phyloP scores from a whole-genome alignment of 2,329 filamentous ascomycete genomes.

The Celoporthe dispersa region DNA sequence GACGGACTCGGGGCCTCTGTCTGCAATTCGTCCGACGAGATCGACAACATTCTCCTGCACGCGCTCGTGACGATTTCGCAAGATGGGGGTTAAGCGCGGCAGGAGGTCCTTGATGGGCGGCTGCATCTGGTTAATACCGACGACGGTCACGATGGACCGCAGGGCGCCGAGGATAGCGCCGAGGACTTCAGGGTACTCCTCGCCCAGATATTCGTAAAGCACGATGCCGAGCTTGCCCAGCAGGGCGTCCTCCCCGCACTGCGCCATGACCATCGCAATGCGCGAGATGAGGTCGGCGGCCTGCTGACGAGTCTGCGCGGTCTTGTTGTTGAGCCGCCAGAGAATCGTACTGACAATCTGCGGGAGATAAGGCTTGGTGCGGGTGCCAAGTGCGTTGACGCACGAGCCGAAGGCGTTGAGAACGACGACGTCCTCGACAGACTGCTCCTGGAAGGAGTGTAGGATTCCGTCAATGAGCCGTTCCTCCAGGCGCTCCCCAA shows the following conservation, averaged over 20 bases:
- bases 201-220: slow-evolving; percentile 96
- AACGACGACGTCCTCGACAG: slow-evolving; percentile 92
- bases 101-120: slow-evolving; percentile 96
- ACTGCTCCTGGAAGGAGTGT: slow-evolving; percentile 97
- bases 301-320: slow-evolving; percentile 93
- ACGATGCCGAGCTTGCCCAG: slow-evolving; percentile 96
- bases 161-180: slow-evolving; percentile 95
- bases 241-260: slow-evolving; percentile 93
- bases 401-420: slow-evolving; percentile 98
- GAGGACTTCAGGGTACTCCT: slow-evolving; percentile 97
- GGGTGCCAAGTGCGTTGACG: slow-evolving; percentile 89
- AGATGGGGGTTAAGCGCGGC: slow-evolving; percentile 93
- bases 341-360: slow-evolving; percentile 97
- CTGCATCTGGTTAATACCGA: slow-evolving; percentile 98
- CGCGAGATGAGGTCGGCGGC: slow-evolving; percentile 95
- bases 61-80: slow-evolving; percentile 98
- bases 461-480: slow-evolving; percentile 93
- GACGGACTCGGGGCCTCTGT: slow-evolving; percentile 93
- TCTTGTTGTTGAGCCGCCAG: slow-evolving; percentile 97
- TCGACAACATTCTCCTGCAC: slow-evolving; percentile 99
- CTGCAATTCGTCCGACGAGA: slow-evolving; percentile 94
- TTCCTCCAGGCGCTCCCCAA: slow-evolving; percentile 90
- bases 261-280: slow-evolving; percentile 98
- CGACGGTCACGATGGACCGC: slow-evolving; percentile 94
- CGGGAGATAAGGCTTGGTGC: slow-evolving; percentile 94